Percentiles rank a stretch among this genome's conserved stretches.
These are phyloP conservation scores for Saccharomycopsis lassenensis DNA, from an alignment of 805 yeast genomes.

Conservation along the genomic window DNA sequence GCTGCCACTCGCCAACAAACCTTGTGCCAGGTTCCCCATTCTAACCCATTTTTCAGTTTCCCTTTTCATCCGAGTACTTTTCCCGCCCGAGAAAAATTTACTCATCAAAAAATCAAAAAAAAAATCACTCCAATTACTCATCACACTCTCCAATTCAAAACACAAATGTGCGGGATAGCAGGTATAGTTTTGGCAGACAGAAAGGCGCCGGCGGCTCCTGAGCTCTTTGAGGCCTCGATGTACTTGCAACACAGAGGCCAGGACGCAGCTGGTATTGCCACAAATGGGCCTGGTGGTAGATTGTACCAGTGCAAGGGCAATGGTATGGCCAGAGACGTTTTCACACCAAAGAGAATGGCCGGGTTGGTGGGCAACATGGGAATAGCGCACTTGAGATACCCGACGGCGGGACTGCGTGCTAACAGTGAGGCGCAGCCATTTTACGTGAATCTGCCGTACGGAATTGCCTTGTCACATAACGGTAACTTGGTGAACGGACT, in stretches of 20 bases:
- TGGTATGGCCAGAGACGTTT: slow-evolving; percentile 97
- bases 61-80: too few species aligned
- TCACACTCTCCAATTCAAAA: background rate
- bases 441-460: slow-evolving; percentile 95
- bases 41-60: too few species aligned
- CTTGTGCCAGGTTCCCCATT: too few species aligned
- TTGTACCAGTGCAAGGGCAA: slow-evolving; percentile 96
- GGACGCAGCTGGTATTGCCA: slow-evolving; percentile 98
- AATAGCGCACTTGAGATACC: slow-evolving; percentile 87
- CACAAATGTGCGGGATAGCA: slow-evolving; percentile 83
- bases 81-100: too few species aligned
- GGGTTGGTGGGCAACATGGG: slow-evolving; percentile 92
- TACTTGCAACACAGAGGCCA: slow-evolving; percentile 96
- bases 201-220: slow-evolving; percentile 67
- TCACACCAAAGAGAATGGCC: slow-evolving; percentile 68
- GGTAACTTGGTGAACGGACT: slow-evolving; percentile 89
- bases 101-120: too few species aligned
- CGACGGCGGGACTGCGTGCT: slow-evolving; percentile 94
- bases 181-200: slow-evolving; percentile 80
- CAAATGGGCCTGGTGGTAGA: slow-evolving; percentile 89
- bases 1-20: too few species aligned
- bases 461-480: slow-evolving; percentile 82
- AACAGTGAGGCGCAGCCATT: slow-evolving; percentile 98
- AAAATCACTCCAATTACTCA: background rate
- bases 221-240: slow-evolving; percentile 83